Evolutionary conservation across 1,139 yeast genomes (phyloP).

Genomic region (Geotrichum phurueaensis): DNA sequence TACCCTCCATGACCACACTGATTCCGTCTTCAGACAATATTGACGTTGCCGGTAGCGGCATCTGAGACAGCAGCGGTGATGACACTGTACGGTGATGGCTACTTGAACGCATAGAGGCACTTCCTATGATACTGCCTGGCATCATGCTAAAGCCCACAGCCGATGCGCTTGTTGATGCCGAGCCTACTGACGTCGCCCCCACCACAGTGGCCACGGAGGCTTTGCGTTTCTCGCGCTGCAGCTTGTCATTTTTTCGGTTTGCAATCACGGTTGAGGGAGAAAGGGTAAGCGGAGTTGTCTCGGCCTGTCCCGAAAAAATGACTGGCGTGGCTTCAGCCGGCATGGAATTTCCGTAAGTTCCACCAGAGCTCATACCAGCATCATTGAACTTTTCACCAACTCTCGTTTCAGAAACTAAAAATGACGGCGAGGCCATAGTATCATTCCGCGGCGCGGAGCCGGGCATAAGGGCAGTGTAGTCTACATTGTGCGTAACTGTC

Average conservation of each 20-base stretch:
- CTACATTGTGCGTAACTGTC: not conserved
- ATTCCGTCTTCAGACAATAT: not conserved
- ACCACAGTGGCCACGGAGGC: not conserved
- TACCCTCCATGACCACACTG: not conserved
- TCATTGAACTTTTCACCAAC: not conserved
- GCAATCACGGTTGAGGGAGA: slow-evolving; percentile 8
- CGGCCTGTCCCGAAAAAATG: not conserved
- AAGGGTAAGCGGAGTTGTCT: not conserved
- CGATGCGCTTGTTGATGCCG: not conserved
- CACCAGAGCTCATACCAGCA: not conserved
- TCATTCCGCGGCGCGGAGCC: not conserved
- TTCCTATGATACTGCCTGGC: not conserved
- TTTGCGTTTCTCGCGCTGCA: not conserved
- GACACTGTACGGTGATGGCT: slow-evolving; percentile 13
- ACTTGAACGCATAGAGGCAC: not conserved
- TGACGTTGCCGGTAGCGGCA: slow-evolving; percentile 14
- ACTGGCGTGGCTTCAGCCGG: not conserved
- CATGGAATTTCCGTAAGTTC: not conserved
- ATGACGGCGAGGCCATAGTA: not conserved
- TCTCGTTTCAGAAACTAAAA: not conserved
- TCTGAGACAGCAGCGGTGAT: slow-evolving; percentile 15
- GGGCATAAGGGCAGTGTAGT: not conserved
- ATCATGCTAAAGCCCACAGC: not conserved
- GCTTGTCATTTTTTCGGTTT: not conserved
- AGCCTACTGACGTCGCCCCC: not conserved